Evolutionary conservation across 495 filamentous ascomycete genomes (phyloP), one percentile per base, ranked within the genome.

Genomic region (Neurospora sp.): DNA sequence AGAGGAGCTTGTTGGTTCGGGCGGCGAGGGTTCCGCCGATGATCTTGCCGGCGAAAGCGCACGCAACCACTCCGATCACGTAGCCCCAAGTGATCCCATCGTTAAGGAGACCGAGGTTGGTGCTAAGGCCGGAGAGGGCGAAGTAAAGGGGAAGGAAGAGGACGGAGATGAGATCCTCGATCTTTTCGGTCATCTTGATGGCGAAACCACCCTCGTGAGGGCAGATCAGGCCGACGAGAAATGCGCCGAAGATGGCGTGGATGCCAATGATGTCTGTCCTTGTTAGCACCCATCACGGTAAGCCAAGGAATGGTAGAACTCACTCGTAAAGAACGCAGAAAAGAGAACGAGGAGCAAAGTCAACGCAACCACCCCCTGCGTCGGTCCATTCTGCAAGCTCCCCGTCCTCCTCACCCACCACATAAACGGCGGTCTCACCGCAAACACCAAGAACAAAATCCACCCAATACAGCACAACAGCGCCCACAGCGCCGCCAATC

Each of bases 111-210:
- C 94, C 96, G 65, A 99, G 83, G 77, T 99, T 91, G 7, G 96
- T 99, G 77, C 86, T 93, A 40, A 99, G 83, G 0, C 96, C 96
- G 35, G 96, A 98, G 9, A 97, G 86, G 4, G 96, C 93, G 82
- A 98, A 99, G 79, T 99, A 99, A 4, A 99, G 90, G 0, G 96
- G 96, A 14, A 98, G 84, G 74, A 99, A 94, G n/a, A 99, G 84
- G 31, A 93, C 89, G 1, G 89, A 88, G 69, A 99, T 91, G 8
- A 99, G 82, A 82, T 99, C 96, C 79, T 99, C 96, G 70, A 99
- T 89, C 84, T 98, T 99, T 78, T 99, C 96, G 0, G 94, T 95
- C 72, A 99, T 81, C 75, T 96, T 94, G 79, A 98, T 96, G 20
- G 94, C 92, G 80, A 98, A 99, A 8, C 95, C 95, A 45, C 93